Conservation (phyloP, 2,329 filamentous ascomycete genomes). For the Colletotrichum sp. region DNA sequence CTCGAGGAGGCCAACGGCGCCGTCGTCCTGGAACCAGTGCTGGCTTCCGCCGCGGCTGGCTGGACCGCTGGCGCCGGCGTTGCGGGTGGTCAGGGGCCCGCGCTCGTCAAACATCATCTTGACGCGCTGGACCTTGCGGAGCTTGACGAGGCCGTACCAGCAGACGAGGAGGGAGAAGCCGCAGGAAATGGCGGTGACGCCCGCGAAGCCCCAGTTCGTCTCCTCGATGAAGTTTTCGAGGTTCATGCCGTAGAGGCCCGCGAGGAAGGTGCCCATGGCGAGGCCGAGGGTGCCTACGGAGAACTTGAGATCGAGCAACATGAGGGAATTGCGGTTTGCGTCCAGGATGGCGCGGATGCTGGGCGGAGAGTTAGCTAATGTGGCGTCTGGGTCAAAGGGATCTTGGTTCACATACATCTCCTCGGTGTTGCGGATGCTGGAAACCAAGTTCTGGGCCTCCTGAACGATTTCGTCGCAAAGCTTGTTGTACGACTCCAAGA, state of each 20-base stretch:
- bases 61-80: background rate
- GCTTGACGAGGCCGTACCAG: constrained; percentile 81
- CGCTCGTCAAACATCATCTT: constrained; percentile 72
- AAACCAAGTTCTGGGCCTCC: constrained; percentile 89
- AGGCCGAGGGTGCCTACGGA: constrained; percentile 94
- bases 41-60: constrained; percentile 28
- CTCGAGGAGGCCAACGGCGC: constrained; percentile 56
- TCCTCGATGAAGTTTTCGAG: constrained; percentile 98
- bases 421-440: constrained; percentile 95
- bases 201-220: constrained; percentile 82
- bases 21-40: constrained; percentile 53
- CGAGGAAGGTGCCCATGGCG: constrained; percentile 91
- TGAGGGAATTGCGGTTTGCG: constrained; percentile 96
- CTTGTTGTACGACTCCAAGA: constrained; percentile 97
- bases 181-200: constrained; percentile 74
- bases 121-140: constrained; percentile 85
- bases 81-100: constrained; percentile 34
- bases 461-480: constrained; percentile 98
- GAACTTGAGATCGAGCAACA: constrained; percentile 96
- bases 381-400: background rate
- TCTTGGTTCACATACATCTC: constrained; percentile 76
- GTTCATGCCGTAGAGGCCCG: constrained; percentile 99
- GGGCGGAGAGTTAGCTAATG: constrained; percentile 26
- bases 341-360: constrained; percentile 97
- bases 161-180: constrained; percentile 79